These are phyloP conservation scores for Teratosphaeria gauchensis DNA, from an alignment of 2,329 filamentous ascomycete genomes.

Conservation along the genomic window DNA sequence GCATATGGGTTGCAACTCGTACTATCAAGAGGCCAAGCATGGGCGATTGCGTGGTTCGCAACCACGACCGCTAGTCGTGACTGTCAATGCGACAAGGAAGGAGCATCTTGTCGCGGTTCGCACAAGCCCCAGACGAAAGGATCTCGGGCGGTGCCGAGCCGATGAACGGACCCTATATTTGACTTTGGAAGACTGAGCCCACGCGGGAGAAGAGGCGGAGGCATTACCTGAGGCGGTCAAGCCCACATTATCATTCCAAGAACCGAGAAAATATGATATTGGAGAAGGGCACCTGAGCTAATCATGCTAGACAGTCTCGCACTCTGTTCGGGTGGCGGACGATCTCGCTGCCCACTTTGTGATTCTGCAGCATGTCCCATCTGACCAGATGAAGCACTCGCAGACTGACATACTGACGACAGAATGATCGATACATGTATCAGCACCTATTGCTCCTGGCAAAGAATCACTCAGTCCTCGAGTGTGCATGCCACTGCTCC, in stretches of 20 bases:
- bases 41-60: neutral
- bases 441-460: too few relatives aligned
- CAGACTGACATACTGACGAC: too few relatives aligned
- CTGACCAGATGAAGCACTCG: neutral
- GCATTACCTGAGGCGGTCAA: neutral
- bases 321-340: neutral
- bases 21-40: too few relatives aligned
- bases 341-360: neutral
- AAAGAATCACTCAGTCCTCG: too few relatives aligned
- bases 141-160: neutral
- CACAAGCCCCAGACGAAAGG: neutral
- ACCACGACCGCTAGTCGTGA: neutral
- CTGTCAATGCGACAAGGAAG: neutral
- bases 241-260: neutral
- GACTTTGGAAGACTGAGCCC: neutral
- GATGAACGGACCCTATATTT: neutral
- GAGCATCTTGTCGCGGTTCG: too few relatives aligned
- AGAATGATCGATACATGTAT: too few relatives aligned
- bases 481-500: too few relatives aligned
- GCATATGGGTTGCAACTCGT: too few relatives aligned
- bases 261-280: neutral
- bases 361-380: neutral
- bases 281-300: neutral
- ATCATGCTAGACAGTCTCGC: neutral
- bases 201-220: neutral